Conservation (phyloP, 306 rosid species). For the Begonia loranthoides region DNA sequence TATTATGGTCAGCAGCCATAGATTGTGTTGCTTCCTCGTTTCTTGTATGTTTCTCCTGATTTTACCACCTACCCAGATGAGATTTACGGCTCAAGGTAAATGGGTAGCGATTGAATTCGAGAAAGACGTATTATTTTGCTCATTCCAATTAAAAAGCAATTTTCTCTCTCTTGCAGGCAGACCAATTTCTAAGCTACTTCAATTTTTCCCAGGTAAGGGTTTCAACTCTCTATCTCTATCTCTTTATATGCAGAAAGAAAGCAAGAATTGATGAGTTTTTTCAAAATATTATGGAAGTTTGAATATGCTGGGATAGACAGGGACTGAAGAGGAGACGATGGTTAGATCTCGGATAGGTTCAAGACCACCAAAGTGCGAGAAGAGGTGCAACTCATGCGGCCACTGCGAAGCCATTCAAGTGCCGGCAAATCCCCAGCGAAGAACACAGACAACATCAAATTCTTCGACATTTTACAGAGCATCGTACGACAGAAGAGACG, state of each 20-base stretch:
- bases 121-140: constrained; percentile 2
- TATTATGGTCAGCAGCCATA: constrained; percentile 14
- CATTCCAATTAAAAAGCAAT: not conserved
- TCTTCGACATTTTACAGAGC: constrained; percentile 24
- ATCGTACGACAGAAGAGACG: constrained; percentile 37
- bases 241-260: not conserved
- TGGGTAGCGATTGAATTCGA: constrained; percentile 5
- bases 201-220: constrained; percentile 28
- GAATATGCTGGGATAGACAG: constrained; percentile 20
- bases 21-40: constrained; percentile 16
- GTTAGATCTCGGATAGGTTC: constrained; percentile 63
- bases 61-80: constrained; percentile 39
- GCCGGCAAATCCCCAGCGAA: constrained; percentile 37
- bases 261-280: not conserved
- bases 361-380: constrained; percentile 84
- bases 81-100: constrained; percentile 55
- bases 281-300: not conserved
- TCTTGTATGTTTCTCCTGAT: constrained; percentile 39
- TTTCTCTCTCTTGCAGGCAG: constrained; percentile 31
- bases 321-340: constrained; percentile 28
- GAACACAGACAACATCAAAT: constrained; percentile 26
- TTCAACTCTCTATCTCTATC: not conserved
- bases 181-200: constrained; percentile 17
- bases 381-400: constrained; percentile 60
- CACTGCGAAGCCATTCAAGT: constrained; percentile 60